Conservation (phyloP, 192 early-diverging fungal genomes). For the Rhizophagus prolifer region DNA sequence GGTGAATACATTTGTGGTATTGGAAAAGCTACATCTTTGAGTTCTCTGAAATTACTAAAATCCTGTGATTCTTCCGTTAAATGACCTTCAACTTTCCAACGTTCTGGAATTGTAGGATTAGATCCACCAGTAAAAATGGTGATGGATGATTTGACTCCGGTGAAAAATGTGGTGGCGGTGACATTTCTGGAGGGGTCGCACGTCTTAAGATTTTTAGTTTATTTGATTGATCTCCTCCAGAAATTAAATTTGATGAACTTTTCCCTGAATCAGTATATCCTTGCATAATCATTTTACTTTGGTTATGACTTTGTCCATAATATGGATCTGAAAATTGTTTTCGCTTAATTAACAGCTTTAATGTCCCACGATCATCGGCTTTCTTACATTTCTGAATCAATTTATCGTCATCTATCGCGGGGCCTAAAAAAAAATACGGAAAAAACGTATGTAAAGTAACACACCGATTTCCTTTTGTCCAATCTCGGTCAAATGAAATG, state of each 20-base stretch:
- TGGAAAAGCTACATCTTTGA: background rate
- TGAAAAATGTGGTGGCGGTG: background rate
- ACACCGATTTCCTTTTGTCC: conserved; percentile 5
- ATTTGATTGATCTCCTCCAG: background rate
- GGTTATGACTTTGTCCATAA: background rate
- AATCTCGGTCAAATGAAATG: conserved; percentile 10
- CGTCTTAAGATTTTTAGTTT: background rate
- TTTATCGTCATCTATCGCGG: conserved; percentile 1
- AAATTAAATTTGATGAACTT: background rate
- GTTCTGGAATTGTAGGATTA: background rate
- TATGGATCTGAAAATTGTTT: background rate
- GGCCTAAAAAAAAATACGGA: background rate
- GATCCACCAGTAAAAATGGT: background rate
- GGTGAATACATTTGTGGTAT: background rate
- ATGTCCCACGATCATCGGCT: background rate
- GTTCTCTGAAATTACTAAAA: background rate
- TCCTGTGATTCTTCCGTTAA: conserved; percentile 7
- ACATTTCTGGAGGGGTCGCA: background rate
- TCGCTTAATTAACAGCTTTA: conserved; percentile 18
- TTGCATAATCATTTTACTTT: background rate
- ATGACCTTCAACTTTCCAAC: background rate
- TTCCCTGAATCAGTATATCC: background rate
- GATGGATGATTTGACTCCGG: background rate
- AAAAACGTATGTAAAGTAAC: background rate
- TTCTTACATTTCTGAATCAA: conserved; percentile 14